Evolutionary conservation across 192 early-diverging fungal species (phyloP).

Genomic region (Podochytrium sp.): DNA sequence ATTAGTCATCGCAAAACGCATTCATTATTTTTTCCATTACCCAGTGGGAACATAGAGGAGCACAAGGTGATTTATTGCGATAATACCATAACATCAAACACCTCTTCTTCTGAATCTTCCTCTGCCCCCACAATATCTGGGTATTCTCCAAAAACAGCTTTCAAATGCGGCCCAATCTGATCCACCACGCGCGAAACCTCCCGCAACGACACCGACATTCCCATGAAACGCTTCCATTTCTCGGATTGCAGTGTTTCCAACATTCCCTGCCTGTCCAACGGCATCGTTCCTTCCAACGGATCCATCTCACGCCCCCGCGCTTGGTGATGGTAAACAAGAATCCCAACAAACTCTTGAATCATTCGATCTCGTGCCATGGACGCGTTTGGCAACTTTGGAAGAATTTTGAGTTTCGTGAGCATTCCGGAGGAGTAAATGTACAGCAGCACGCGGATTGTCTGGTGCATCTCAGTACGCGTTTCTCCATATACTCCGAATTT

Average conservation of each 20-base stretch:
- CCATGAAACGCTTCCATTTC: slow-evolving; percentile 7
- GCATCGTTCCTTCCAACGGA: slow-evolving; percentile 12
- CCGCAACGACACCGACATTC: not conserved
- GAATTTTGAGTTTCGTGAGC: not conserved
- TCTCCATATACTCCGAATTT: not conserved
- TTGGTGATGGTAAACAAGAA: not conserved
- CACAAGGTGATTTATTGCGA: too few species aligned
- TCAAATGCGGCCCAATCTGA: slow-evolving; percentile 1
- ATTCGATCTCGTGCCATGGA: not conserved
- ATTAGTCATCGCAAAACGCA: too few species aligned
- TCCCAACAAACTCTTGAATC: not conserved
- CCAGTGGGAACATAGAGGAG: too few species aligned
- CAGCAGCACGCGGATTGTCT: slow-evolving; percentile 16
- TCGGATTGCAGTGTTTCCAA: slow-evolving; percentile 6
- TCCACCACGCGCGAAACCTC: slow-evolving; percentile 13
- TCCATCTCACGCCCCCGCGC: not conserved
- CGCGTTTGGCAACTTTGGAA: not conserved
- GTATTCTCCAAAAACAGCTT: slow-evolving; percentile 20
- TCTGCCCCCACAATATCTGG: not conserved
- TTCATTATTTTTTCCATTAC: too few species aligned
- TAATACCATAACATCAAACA: too few species aligned
- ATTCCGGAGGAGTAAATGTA: not conserved
- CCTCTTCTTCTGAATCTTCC: too few species aligned
- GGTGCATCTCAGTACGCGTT: not conserved
- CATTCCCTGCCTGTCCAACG: not conserved